phyloP scores from a whole-genome alignment of 2,329 filamentous ascomycete genomes.

The Lasiodiplodia sp. region DNA sequence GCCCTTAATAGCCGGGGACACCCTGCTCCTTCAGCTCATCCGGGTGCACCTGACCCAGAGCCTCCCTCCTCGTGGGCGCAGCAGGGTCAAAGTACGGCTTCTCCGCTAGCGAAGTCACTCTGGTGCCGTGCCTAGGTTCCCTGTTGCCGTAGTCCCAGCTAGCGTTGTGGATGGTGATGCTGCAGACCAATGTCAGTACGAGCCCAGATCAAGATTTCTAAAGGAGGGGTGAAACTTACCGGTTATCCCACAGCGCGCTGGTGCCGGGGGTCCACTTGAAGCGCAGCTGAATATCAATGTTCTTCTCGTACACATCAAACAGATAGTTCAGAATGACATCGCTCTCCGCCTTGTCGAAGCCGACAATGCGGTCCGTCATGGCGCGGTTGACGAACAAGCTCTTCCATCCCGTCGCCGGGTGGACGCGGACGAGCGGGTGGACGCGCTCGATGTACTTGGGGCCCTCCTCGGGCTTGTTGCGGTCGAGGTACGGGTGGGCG shows the following conservation, averaged over 20 bases:
- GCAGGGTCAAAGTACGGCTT: constrained; percentile 71
- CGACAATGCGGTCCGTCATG: constrained; percentile 73
- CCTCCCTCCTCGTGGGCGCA: constrained; percentile 71
- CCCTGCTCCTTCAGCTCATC: constrained; percentile 51
- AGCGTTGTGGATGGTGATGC: constrained; percentile 76
- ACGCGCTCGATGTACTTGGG: constrained; percentile 71
- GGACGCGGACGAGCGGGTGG: constrained; percentile 73
- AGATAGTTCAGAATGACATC: constrained; percentile 72
- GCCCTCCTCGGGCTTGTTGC: constrained; percentile 65
- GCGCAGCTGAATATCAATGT: constrained; percentile 74
- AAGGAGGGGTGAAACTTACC: constrained; percentile 47
- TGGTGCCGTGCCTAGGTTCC: constrained; percentile 73
- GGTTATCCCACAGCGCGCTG: constrained; percentile 75
- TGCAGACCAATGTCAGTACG: constrained; percentile 36
- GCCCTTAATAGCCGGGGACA: background rate
- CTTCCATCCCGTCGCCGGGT: constrained; percentile 79
- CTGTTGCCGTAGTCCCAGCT: constrained; percentile 75
- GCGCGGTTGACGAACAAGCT: constrained; percentile 74
- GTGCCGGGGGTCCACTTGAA: constrained; percentile 74
- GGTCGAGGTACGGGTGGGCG: constrained; percentile 72
- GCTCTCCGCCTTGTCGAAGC: constrained; percentile 72
- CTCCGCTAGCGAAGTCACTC: constrained; percentile 75
- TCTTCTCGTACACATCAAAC: constrained; percentile 72
- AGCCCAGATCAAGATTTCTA: background rate
- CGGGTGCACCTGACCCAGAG: constrained; percentile 67